Evolutionary conservation across 805 yeast species (phyloP).

Genomic region (Lipomyces lipofer): DNA sequence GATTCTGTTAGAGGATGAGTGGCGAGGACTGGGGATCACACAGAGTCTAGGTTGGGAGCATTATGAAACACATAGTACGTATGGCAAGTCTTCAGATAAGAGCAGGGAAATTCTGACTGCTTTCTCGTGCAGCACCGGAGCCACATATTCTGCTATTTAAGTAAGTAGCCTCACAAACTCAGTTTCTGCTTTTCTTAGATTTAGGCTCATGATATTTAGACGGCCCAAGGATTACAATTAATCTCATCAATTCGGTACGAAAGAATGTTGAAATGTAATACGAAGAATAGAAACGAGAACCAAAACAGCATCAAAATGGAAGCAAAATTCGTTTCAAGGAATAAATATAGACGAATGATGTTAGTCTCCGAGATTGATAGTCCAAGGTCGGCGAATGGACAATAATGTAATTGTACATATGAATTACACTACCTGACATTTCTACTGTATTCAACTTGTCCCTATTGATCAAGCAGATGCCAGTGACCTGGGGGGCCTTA

Average conservation of each 20-base stretch:
- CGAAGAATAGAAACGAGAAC: background rate
- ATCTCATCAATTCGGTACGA: background rate
- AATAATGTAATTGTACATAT: background rate
- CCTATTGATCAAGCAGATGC: no score
- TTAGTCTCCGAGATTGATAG: background rate
- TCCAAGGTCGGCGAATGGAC: background rate
- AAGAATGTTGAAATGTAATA: background rate
- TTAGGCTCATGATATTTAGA: background rate
- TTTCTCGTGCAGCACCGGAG: slow-evolving; percentile 67
- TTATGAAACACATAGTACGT: slow-evolving; percentile 79
- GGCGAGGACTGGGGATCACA: slow-evolving; percentile 98
- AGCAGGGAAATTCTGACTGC: background rate
- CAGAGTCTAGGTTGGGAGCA: slow-evolving; percentile 98
- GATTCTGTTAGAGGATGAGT: slow-evolving; percentile 89
- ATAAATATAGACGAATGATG: background rate
- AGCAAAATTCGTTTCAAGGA: background rate
- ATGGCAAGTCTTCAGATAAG: background rate
- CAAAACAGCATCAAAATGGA: background rate
- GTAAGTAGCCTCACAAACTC: slow-evolving; percentile 17
- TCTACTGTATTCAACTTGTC: no score
- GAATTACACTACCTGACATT: background rate
- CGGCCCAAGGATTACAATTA: slow-evolving; percentile 7
- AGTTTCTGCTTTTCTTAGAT: background rate
- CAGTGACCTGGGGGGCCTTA: no score
- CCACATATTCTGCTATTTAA: slow-evolving; percentile 92